Conservation (phyloP, 2,329 filamentous ascomycete genomes). For the Pyrenochaeta sp. region DNA sequence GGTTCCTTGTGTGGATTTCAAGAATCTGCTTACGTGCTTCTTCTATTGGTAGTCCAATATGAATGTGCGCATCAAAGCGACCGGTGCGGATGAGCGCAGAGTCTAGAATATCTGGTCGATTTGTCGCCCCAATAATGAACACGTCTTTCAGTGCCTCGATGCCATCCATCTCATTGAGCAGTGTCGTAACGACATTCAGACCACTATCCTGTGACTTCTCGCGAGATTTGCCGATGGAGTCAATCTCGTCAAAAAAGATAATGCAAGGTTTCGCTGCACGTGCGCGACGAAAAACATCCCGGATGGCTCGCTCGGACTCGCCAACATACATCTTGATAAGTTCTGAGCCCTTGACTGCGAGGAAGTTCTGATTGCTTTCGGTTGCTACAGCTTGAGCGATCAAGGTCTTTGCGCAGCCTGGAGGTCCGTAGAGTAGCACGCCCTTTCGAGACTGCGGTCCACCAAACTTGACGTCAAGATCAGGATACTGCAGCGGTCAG, state of each 20-base stretch:
- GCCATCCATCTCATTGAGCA: conserved; percentile 95
- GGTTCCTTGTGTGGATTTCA: conserved; percentile 68
- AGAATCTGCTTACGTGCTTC: conserved; percentile 81
- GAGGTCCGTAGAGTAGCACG: conserved; percentile 88
- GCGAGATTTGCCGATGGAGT: conserved; percentile 76
- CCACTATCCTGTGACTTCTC: conserved; percentile 60
- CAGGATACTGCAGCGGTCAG: conserved; percentile 40
- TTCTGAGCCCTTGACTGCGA: conserved; percentile 92
- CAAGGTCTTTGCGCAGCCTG: conserved; percentile 94
- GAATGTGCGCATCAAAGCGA: conserved; percentile 83
- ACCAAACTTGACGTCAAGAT: conserved; percentile 46
- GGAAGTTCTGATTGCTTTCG: conserved; percentile 90
- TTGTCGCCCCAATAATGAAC: conserved; percentile 88
- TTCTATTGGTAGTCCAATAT: conserved; percentile 81
- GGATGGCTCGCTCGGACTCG: conserved; percentile 86
- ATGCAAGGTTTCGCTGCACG: conserved; percentile 87
- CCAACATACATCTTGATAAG: conserved; percentile 97
- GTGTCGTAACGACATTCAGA: conserved; percentile 85
- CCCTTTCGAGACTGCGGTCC: conserved; percentile 71
- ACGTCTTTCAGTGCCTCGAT: conserved; percentile 86
- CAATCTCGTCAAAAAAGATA: conserved; percentile 97
- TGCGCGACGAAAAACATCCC: conserved; percentile 86
- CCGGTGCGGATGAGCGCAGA: conserved; percentile 85
- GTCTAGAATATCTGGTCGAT: conserved; percentile 86
- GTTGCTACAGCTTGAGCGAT: conserved; percentile 91